phyloP scores from a whole-genome alignment of 768 basidiomycete species.

The Podaxis sp. region DNA sequence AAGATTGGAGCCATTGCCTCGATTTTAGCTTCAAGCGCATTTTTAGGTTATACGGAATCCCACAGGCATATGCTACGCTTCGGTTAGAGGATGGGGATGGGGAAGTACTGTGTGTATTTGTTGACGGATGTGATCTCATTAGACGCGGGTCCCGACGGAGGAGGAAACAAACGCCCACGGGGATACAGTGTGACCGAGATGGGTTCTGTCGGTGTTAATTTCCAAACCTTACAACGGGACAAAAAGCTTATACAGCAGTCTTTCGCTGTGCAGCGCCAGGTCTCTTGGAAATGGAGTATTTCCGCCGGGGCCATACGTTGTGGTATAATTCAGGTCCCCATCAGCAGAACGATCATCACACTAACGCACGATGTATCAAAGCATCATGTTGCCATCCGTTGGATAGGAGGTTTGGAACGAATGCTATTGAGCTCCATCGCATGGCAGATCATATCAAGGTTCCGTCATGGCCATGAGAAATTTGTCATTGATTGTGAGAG shows the following conservation, averaged over 20 bases:
- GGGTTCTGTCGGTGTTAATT: too few species aligned
- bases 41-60: not conserved
- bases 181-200: too few species aligned
- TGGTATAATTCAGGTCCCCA: too few species aligned
- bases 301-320: too few species aligned
- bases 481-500: not conserved
- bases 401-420: not conserved
- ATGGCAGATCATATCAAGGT: not conserved
- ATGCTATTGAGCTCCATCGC: not conserved
- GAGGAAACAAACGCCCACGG: not conserved
- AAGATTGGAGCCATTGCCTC: too few species aligned
- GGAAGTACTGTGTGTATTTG: not conserved
- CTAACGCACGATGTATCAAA: not conserved
- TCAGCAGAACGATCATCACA: not conserved
- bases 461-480: not conserved
- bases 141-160: not conserved
- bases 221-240: too few species aligned
- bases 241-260: too few species aligned
- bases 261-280: too few species aligned
- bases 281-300: too few species aligned
- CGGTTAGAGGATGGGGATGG: not conserved
- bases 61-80: not conserved
- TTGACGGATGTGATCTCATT: not conserved
- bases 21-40: not conserved
- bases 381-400: not conserved